These are phyloP conservation scores for Trypanosoma congolense DNA, from an alignment of 208 protist species.

Conservation along the genomic window DNA sequence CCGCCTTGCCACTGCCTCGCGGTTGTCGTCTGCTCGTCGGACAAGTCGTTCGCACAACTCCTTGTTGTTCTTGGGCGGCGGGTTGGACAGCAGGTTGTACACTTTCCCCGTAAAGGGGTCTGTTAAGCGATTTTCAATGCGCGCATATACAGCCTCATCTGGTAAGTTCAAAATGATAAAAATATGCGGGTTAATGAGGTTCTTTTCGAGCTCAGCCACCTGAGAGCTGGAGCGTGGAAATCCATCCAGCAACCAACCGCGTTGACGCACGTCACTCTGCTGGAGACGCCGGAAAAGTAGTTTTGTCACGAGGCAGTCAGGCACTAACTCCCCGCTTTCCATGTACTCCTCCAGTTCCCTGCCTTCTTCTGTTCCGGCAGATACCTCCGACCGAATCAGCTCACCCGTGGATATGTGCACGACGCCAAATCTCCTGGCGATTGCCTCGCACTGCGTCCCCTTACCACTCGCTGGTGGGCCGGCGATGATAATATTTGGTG, in stretches of 20 bases:
- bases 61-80: slow-evolving; percentile 62
- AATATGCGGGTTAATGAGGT: slow-evolving; percentile 55
- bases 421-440: slow-evolving; percentile 34
- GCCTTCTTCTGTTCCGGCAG: slow-evolving; percentile 45
- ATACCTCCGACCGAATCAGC: slow-evolving; percentile 70
- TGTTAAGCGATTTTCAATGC: slow-evolving; percentile 78
- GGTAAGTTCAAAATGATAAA: slow-evolving; percentile 71
- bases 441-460: slow-evolving; percentile 65
- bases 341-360: slow-evolving; percentile 61
- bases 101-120: slow-evolving; percentile 76
- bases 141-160: slow-evolving; percentile 72
- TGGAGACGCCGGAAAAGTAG: slow-evolving; percentile 66
- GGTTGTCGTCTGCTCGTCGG: slow-evolving; percentile 81
- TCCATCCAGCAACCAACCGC: slow-evolving; percentile 90
- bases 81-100: slow-evolving; percentile 88
- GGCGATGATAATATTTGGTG: slow-evolving; percentile 69
- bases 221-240: slow-evolving; percentile 85
- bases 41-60: slow-evolving; percentile 75
- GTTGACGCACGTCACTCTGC: slow-evolving; percentile 54
- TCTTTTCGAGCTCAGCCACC: slow-evolving; percentile 63
- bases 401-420: slow-evolving; percentile 87
- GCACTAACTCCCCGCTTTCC: slow-evolving; percentile 62
- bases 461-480: slow-evolving; percentile 81
- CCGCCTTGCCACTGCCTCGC: slow-evolving; percentile 56
- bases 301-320: slow-evolving; percentile 62